Evolutionary conservation across 139 green algal species (phyloP).

Genomic region (Pleodorina starrii): DNA sequence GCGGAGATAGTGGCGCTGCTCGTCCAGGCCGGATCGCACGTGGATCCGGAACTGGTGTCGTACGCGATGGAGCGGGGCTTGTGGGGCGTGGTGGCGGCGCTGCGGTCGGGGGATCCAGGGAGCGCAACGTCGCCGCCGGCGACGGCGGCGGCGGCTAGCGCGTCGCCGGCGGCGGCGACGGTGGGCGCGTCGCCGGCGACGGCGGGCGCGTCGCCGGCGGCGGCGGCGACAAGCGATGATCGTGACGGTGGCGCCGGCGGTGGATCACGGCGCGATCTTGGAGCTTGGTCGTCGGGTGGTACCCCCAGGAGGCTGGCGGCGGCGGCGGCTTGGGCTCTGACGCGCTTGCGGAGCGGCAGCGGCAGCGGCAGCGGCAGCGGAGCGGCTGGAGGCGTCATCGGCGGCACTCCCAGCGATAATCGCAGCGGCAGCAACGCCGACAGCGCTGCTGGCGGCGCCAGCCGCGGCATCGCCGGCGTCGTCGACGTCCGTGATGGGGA

Average conservation of each 20-base stretch:
- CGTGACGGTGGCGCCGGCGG: not conserved
- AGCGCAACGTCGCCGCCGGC: not conserved
- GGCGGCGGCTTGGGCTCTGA: no score
- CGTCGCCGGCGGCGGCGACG: not conserved
- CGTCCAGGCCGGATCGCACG: not conserved
- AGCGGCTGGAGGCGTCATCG: no score
- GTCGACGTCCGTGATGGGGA: not conserved
- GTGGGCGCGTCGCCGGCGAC: not conserved
- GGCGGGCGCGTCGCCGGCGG: not conserved
- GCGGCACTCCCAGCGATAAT: no score
- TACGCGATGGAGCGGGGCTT: not conserved
- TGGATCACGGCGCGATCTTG: no score
- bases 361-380: no score
- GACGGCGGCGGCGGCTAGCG: not conserved
- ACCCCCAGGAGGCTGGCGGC: no score
- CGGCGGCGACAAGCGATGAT: not conserved
- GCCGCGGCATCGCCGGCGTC: no score
- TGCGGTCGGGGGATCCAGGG: no score
- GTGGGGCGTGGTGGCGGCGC: not conserved
- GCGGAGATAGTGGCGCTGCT: conserved; percentile 1
- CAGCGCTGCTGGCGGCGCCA: no score
- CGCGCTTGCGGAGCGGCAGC: no score
- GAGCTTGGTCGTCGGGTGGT: no score
- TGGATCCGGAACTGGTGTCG: not conserved
- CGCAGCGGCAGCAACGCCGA: no score